Evolutionary conservation across 108 stramenopile species (phyloP).

Genomic region (Discostella pseudostelligera): DNA sequence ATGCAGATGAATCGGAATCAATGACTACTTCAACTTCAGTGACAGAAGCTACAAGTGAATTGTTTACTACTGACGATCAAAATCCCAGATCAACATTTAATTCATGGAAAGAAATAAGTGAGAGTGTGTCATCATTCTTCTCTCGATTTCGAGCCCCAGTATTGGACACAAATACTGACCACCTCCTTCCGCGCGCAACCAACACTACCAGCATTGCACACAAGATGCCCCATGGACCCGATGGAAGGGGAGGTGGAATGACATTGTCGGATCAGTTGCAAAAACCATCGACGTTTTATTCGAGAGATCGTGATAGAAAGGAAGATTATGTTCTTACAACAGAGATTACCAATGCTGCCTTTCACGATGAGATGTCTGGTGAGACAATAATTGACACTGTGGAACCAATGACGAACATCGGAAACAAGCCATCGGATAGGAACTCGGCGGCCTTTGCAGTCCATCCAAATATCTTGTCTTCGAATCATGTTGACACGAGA

Average conservation of each 20-base stretch:
- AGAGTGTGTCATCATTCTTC: not conserved
- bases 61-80: conserved; percentile 1
- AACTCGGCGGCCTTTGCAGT: conserved; percentile 14
- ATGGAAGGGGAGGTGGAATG: conserved; percentile 26
- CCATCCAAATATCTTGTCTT: conserved; percentile 1
- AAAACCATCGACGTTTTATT: not conserved
- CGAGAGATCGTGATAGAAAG: not conserved
- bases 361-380: not conserved
- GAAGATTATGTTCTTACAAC: conserved; percentile 4
- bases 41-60: too few relatives aligned
- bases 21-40: not conserved
- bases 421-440: conserved; percentile 1
- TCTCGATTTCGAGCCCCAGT: not conserved
- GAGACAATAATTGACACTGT: not conserved
- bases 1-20: conserved; percentile 3
- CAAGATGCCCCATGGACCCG: conserved; percentile 27
- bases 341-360: not conserved
- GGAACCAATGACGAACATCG: not conserved
- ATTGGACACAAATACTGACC: not conserved
- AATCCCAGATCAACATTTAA: not conserved
- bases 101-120: not conserved
- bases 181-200: not conserved
- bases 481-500: not conserved
- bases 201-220: conserved; percentile 9
- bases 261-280: not conserved